These are phyloP conservation scores for Kodamaea kakaduensis DNA, from an alignment of 805 yeast genomes.

Conservation along the genomic window DNA sequence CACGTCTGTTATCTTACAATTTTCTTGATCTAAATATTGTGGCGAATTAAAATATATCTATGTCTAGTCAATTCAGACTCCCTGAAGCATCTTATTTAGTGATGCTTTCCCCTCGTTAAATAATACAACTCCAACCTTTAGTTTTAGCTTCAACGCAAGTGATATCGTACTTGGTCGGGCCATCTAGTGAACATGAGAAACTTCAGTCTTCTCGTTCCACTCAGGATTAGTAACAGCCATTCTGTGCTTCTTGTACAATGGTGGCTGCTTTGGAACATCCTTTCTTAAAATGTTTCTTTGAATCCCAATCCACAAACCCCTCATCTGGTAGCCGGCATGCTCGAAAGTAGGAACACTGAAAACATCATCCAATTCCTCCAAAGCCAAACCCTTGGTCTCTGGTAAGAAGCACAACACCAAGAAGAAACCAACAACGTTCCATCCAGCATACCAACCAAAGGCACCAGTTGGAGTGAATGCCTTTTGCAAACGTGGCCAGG, in stretches of 20 bases:
- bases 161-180: too few species aligned
- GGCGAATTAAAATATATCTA: too few species aligned
- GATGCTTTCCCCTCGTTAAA: too few species aligned
- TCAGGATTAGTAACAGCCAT: slow-evolving; percentile 57
- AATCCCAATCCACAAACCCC: slow-evolving; percentile 36
- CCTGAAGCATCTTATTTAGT: too few species aligned
- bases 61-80: too few species aligned
- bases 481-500: slow-evolving; percentile 70
- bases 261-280: slow-evolving; percentile 46
- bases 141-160: too few species aligned
- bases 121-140: too few species aligned
- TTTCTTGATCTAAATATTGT: too few species aligned
- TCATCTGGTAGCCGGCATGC: slow-evolving; percentile 48
- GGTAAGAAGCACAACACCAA: slow-evolving; percentile 68
- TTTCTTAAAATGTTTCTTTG: slow-evolving; percentile 44
- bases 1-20: too few species aligned
- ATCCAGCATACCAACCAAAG: slow-evolving; percentile 83
- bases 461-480: slow-evolving; percentile 81
- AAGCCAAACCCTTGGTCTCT: slow-evolving; percentile 66
- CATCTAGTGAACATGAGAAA: slow-evolving; percentile 30
- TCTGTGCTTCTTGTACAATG: slow-evolving; percentile 54
- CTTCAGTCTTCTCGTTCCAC: slow-evolving; percentile 60
- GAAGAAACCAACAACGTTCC: slow-evolving; percentile 71
- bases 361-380: slow-evolving; percentile 77
- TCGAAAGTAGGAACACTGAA: slow-evolving; percentile 55